Base-by-base conservation (phyloP, 108 stramenopile genomes). In the Parietichytrium sp. region DNA sequence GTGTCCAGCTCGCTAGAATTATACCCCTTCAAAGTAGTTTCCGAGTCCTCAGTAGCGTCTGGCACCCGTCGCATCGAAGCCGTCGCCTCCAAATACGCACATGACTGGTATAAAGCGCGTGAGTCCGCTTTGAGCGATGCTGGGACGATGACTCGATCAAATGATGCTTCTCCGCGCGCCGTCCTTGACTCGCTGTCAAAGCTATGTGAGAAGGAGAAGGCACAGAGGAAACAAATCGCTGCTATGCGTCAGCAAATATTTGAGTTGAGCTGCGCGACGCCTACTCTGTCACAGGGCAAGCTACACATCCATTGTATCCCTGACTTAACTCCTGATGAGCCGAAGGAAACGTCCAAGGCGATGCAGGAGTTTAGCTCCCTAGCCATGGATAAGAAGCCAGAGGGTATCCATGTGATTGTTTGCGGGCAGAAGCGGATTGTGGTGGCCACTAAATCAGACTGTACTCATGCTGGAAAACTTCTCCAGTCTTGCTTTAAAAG, bases 51-150 rank as follows among this genome's bases (percentile, higher is more conserved):
- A 51, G 96, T 98, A 83, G 96, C 97, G 48, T 97, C 98, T 88
- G 98, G 98, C n/a, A 93, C 98, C 33, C 93, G 98, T 48, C 93
- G 98, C 48, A 94, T 99, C 61, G 88, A 93, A 2, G 96, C 89
- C 47, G 94, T 97, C 45, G 91, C 90, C 81, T 96, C 96, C 6
- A 87, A 90, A 49, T 83, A 85, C 48, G 96, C 96, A 7, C 90
- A 90, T 30, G 91, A 89, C 26, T 79, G 82, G 45, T 95, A 93
- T 38, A 81, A 88, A 6, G 92, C 83, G 42, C 92, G 96, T 50
- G 91, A 86, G 42, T 82, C 52, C 29, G 91, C 91, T 79, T 77
- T 88, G 10, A 81, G 53, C n/a, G 86, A 86, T 15, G 84, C 88
- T 2, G n/a, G n/a, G n/a, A n/a, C n/a, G n/a, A n/a, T n/a, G n/a